Conservation (phyloP, 2,329 filamentous ascomycete species). For the Alternaria viburni region DNA sequence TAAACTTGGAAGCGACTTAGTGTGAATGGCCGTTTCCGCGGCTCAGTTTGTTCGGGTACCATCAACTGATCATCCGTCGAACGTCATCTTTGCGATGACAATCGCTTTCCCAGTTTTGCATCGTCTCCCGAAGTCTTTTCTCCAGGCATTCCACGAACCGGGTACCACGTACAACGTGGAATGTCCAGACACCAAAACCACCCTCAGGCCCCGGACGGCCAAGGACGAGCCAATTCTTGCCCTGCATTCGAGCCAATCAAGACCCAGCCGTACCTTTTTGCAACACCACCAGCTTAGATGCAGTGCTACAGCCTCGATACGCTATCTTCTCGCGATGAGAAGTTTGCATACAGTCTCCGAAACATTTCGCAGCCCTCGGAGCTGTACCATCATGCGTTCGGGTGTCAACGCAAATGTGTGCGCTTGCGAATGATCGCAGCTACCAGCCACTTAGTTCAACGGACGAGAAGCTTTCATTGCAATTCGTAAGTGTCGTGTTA, state of each 20-base stretch:
- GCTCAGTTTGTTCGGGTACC: not conserved
- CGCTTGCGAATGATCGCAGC: not conserved
- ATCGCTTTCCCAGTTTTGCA: not conserved
- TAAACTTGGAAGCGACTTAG: constrained; percentile 1
- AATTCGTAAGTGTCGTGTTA: not conserved
- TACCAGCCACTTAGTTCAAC: not conserved
- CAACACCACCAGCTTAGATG: not conserved
- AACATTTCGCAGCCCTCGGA: not conserved
- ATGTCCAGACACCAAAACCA: not conserved
- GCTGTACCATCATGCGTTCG: not conserved
- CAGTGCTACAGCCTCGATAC: not conserved
- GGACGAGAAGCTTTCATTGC: not conserved
- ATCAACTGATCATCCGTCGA: not conserved
- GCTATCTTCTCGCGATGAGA: not conserved
- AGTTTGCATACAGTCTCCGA: not conserved
- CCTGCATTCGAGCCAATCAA: not conserved
- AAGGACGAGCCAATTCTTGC: not conserved
- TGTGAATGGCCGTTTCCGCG: not conserved
- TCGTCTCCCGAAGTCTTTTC: not conserved
- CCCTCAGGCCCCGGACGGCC: not conserved
- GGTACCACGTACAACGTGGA: not conserved
- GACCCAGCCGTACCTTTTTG: not conserved
- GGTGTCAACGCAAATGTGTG: not conserved
- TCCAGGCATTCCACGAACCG: not conserved
- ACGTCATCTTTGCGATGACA: constrained; percentile 5